phyloP scores from a whole-genome alignment of 208 protist species.

The Trypanosoma cruzi region DNA sequence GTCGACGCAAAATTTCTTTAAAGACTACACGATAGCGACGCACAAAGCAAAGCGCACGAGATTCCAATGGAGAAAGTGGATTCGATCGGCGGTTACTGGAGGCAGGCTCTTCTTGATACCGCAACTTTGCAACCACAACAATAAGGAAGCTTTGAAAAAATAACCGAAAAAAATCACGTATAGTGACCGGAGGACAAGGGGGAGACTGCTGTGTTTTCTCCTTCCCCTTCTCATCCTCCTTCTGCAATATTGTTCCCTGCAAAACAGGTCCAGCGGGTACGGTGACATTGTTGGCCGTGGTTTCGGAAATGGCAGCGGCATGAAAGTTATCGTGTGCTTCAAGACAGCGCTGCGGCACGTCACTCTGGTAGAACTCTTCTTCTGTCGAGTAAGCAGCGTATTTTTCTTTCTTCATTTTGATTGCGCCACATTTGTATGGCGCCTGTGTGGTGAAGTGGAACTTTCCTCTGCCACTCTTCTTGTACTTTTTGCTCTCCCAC shows the following conservation, averaged over 20 bases:
- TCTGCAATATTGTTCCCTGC: background rate
- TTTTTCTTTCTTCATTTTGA: background rate
- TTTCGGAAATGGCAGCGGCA: background rate
- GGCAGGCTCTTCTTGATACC: conserved; percentile 15
- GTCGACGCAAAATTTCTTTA: conserved; percentile 41
- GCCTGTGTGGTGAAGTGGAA: background rate
- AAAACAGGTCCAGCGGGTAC: background rate
- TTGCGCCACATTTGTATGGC: background rate
- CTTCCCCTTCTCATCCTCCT: background rate
- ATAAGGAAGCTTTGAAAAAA: conserved; percentile 63
- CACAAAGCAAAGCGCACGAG: conserved; percentile 43
- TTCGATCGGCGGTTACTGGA: background rate
- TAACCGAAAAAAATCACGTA: conserved; percentile 45
- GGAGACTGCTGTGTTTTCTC: background rate
- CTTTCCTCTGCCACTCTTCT: background rate
- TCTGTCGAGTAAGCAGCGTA: conserved; percentile 16
- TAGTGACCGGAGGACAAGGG: background rate
- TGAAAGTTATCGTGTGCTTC: background rate
- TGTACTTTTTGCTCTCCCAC: background rate
- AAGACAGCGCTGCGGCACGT: conserved; percentile 1
- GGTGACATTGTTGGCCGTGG: background rate
- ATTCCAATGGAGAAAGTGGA: conserved; percentile 41
- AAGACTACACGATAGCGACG: conserved; percentile 39
- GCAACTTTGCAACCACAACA: conserved; percentile 54
- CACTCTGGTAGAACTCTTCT: conserved; percentile 12